Evolutionary conservation across 1,284 basidiomycete species (phyloP), one percentile per base, ranked within the genome.

Genomic region (Paramarasmius palmivorus): DNA sequence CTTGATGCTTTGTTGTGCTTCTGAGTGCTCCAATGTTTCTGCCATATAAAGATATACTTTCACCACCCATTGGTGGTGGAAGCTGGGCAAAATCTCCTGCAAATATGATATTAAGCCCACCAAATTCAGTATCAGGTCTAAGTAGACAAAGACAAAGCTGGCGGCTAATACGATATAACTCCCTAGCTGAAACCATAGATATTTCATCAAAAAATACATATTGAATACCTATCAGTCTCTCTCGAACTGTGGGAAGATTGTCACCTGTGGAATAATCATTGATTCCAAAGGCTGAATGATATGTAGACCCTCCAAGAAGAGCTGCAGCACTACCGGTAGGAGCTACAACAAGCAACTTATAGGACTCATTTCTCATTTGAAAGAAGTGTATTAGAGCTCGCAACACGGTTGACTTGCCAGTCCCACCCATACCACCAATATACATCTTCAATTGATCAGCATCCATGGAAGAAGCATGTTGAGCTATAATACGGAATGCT

Each of bases 321-420:
- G 66, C 62, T 15, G 68, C 66, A n/a, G 64, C 59, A 19, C 64
- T 57, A 1, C 68, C 67, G 4, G 67, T 76, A 1, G 73, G 73
- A 7, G 68, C 73, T 1, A 71, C 29, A n/a, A n/a, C n/a, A n/a
- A n/a, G n/a, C n/a, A n/a, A n/a, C n/a, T n/a, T n/a, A n/a, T n/a
- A n/a, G n/a, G n/a, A n/a, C n/a, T n/a, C n/a, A n/a, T n/a, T n/a
- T n/a, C n/a, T n/a, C n/a, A n/a, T n/a, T n/a, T n/a, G n/a, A n/a
- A n/a, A n/a, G n/a, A n/a, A n/a, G n/a, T n/a, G n/a, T n/a, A n/a
- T n/a, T n/a, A n/a, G n/a, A n/a, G n/a, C n/a, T n/a, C n/a, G n/a
- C n/a, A n/a, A n/a, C n/a, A n/a, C n/a, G n/a, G n/a, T n/a, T n/a
- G 71, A 68, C 60, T 79, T 77, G 2, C 75, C 73, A 14, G 73